Evolutionary conservation across 176 grass and related monocot genomes (phyloP), one percentile per base, ranked within the genome.

Genomic region (Oryza meridionalis): DNA sequence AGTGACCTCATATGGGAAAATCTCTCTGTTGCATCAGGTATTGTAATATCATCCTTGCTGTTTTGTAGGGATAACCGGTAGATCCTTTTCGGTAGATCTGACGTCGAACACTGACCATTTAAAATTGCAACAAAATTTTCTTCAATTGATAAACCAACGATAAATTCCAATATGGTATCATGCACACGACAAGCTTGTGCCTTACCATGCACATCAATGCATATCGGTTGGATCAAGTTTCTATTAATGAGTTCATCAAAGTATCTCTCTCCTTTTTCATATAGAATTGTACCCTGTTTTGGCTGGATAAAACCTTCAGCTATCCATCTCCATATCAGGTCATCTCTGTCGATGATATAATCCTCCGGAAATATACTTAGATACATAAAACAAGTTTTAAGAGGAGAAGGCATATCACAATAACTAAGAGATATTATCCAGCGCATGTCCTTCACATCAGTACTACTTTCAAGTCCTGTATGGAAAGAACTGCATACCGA

Each of bases 81-180:
- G 13, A 50, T 15, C 11, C 4, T 50, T 15, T 50, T 15, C 4
- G 47, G 47, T 14, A 50, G 47, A 50, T 50, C 12, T 1, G 47
- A 5, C 69, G n/a, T 45, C 27, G 43, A 19, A 15, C 73, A n/a
- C 5, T 77, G 75, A n/a, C 19, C 58, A 77, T 26, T 72, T 16
- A 67, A 61, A 63, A 63, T 62, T 31, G 82, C 67, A 11, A 84
- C 65, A 14, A 76, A 84, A n/a, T 67, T 51, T 37, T 64, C 53
- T 62, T 77, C 75, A 62, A 2, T 33, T 63, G 75, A 62, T 33
- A 77, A 40, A 6, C 2, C 40, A 24, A 32, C 38, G 12, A 77
- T 24, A 77, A 40, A 77, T 5, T 62, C 75, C 22, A 77, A 53
- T 13, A 77, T 55, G 19, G 62, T 14, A 22, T 77, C 75, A 38